Evolutionary conservation across 345 rosid genomes (phyloP), one percentile per base, ranked within the genome.

Genomic region (Kernera saxatilis): DNA sequence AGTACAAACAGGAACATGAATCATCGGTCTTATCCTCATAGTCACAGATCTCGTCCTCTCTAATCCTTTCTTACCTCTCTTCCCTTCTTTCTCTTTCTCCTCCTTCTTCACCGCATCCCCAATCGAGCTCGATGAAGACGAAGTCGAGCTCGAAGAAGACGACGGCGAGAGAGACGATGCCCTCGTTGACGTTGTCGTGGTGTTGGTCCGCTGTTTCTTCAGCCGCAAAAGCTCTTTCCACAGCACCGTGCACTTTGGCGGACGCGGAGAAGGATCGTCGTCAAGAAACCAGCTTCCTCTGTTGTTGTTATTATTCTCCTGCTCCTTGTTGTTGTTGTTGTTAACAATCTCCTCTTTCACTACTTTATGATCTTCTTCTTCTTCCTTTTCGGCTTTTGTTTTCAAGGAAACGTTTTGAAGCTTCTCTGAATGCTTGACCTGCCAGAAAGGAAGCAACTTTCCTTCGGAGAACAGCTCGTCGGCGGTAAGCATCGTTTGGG

Each of bases 231-330:
- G 70, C 79, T 91, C 99, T 82, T 91, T 94, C 97, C 97, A 94
- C 3, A 94, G 43, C 3, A 94, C 99, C 2, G 97, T 91, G 63
- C 98, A 93, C 64, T 93, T 93, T 4, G 98, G 98, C 36, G 97
- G 98, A 64, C 98, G 80, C 8, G 99, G 99, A 50, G 99, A 94
- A 29, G 97, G 97, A 39, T 94, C 97, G 33, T 94, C 99, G 58
- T 94, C 97, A 41, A 88, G 81, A 77, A 88, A 89, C 97, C 97
- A 91, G 48, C 70, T 82, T 8, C 79, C 80, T 55, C 78, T 82
- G 69, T 49, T 71, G 59, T 45, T 65, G 3, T 40, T 83, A 52
- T 44, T 70, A 21, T 23, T 70, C 4, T 43, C 54, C 29, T 75
- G 71, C 1, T 63, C 48, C 17, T 85, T 87, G 70, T 84, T 79